Base-by-base conservation (phyloP, 805 yeast genomes). In the Metschnikowia anglica region DNA sequence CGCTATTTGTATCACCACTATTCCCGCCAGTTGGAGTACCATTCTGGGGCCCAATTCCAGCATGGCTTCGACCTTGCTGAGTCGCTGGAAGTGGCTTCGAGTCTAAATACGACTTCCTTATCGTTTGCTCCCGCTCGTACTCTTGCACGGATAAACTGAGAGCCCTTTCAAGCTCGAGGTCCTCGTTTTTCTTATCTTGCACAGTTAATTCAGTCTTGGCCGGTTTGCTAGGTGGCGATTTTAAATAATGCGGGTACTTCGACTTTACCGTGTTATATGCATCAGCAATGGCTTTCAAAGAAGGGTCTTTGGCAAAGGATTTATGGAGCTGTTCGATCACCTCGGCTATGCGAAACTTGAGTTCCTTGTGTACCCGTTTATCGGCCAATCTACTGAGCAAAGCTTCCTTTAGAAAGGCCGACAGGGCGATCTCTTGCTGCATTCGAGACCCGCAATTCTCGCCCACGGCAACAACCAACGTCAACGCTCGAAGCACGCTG, bases 91-190 rank as follows among this genome's bases (percentile, higher is more conserved):
- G 61, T 11, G 73, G 73, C 42, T 70, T 68, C 11, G 48, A 44
- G 23, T 60, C 48, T 32, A 50, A 55, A 52, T 48, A 60, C 3
- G 58, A 53, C 34, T 59, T 62, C 35, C 60, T 60, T 12, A 65
- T 39, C 2, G 55, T 49, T 41, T 68, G 64, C 46, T 65, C 72
- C 23, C 71, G 52, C 49, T 73, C 75, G 32, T 74, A 76, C 49
- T 87, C 95, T 38, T 77, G 73, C 34, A 87, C 65, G 0, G 96
- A 88, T 37, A 87, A 59, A 46, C 81, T 85, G 47, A 90, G 71
- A 0, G 86, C 96, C 48, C 82, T 74, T 54, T 81, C 83, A 35
- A 91, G 66, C 50, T 88, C 95, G 39, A 81, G 85, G 36, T 93
- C 96, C 51, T 91, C 97, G 60, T 72, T 66, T 30, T 55, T 53